Conservation (phyloP, 2,329 filamentous ascomycete genomes). For the Cladosporium halotolerans region DNA sequence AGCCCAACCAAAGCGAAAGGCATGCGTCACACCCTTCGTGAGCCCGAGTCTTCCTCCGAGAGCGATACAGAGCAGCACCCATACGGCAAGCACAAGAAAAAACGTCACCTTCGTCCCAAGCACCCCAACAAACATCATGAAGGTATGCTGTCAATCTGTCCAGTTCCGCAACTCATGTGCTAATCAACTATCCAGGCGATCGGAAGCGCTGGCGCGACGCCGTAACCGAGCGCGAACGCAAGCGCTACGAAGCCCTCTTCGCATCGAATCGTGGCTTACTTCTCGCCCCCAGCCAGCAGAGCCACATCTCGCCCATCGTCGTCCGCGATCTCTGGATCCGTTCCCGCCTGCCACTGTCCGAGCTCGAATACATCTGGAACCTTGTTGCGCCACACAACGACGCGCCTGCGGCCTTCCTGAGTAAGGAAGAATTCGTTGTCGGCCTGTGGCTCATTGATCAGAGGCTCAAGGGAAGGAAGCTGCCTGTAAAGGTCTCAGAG, state of each 20-base stretch:
- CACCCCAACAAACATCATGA: conserved; percentile 70
- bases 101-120: conserved; percentile 48
- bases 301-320: conserved; percentile 58
- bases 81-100: conserved; percentile 47
- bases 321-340: conserved; percentile 70
- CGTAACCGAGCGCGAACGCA: conserved; percentile 65
- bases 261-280: conserved; percentile 66
- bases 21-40: conserved; percentile 62
- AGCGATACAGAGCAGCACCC: conserved; percentile 43
- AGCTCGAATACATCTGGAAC: conserved; percentile 70
- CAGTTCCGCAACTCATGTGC: conserved; percentile 24
- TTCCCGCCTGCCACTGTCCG: conserved; percentile 60
- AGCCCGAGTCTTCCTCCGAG: conserved; percentile 33
- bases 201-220: conserved; percentile 71
- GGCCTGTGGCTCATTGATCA: conserved; percentile 80
- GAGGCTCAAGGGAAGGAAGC: conserved; percentile 69
- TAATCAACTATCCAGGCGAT: conserved; percentile 30
- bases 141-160: conserved; percentile 27
- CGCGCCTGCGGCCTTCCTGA: conserved; percentile 46
- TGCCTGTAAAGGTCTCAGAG: conserved; percentile 62
- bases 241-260: conserved; percentile 78
- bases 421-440: conserved; percentile 69
- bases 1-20: conserved; percentile 40
- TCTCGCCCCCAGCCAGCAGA: conserved; percentile 18
- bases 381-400: conserved; percentile 53